These are phyloP conservation scores for Hypoxylon perforatum DNA, from an alignment of 495 filamentous ascomycete genomes.

Conservation along the genomic window DNA sequence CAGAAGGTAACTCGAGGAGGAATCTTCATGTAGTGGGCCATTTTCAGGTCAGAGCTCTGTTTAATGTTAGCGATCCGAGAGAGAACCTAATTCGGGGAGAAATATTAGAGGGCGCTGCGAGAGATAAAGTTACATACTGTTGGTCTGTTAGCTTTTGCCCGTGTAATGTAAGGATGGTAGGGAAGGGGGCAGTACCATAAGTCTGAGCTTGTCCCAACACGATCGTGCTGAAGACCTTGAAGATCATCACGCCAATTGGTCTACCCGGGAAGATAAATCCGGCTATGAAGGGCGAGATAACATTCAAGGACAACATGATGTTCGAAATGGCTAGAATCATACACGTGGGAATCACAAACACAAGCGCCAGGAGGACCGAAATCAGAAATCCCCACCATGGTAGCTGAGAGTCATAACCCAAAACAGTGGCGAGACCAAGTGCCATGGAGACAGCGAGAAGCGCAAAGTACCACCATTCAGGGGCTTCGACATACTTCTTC, in stretches of 20 bases:
- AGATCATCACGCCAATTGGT: constrained; percentile 73
- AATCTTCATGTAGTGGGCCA: constrained; percentile 75
- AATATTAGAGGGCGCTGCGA: background rate
- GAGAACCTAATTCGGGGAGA: constrained; percentile 12
- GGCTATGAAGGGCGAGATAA: constrained; percentile 71
- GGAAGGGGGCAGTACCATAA: constrained; percentile 42
- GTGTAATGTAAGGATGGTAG: background rate
- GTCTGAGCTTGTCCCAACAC: constrained; percentile 66
- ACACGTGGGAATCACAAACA: constrained; percentile 66
- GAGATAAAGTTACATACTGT: constrained; percentile 27
- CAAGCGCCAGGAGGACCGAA: constrained; percentile 57
- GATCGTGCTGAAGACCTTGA: constrained; percentile 72
- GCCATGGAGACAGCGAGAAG: constrained; percentile 62
- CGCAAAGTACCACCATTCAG: constrained; percentile 71
- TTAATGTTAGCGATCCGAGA: constrained; percentile 30
- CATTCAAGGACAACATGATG: constrained; percentile 65
- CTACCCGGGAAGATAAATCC: constrained; percentile 71
- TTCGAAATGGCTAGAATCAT: constrained; percentile 66
- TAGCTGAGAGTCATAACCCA: constrained; percentile 62
- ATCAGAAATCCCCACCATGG: constrained; percentile 62
- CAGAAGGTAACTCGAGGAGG: constrained; percentile 69
- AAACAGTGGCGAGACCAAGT: constrained; percentile 62
- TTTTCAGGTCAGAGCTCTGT: constrained; percentile 60
- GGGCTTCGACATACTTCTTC: constrained; percentile 66
- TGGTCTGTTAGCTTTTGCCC: constrained; percentile 6